Evolutionary conservation across 228 moss, liverwort and hornwort genomes (phyloP), one percentile per base, ranked within the genome.

Genomic region (Sphagnum magellanicum): DNA sequence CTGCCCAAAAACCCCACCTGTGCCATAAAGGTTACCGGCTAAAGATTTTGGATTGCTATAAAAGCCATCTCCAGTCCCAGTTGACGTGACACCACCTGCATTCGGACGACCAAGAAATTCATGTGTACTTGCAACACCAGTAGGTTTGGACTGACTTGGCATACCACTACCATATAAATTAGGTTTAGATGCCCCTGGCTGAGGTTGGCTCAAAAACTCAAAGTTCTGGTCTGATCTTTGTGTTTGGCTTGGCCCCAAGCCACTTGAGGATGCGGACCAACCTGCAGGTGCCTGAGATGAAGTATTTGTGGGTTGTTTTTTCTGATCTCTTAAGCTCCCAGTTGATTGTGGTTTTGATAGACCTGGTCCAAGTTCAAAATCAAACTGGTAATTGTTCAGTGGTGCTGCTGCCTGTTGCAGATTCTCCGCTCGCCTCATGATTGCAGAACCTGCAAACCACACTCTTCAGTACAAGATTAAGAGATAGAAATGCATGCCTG

Each of bases 381-480:
- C 97, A 70, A 97, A 97, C 74, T 93, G 85, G 79, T 97, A 97
- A 75, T 91, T 93, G 74, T 90, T 91, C 66, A 90, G 71, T 48
- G 92, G 78, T 73, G 70, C 87, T 50, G 89, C 81, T 64, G 78
- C 85, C 75, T 89, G 85, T 73, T 88, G 88, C 74, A 89, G 70
- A 79, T 95, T 89, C 12, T 95, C 92, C 59, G 75, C 83, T 75
- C 89, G 83, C 89, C 89, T 95, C 95, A 95, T 95, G 67, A 59
- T 72, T 73, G 71, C 63, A 60, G 4, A 63, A 12, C 50, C 67
- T 65, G 32, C 32, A 32, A 32, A 32, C 32, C 1, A 2, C 32
- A 32, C 32, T 32, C 32, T 32, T 32, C 1, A 2, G 32, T 32
- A 32, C 32, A 32, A 32, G 32, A 32, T 32, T 32, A 32, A 32